Percentiles rank a stretch among this genome's conserved stretches.
Conservation (phyloP, 2,329 filamentous ascomycete genomes). For the Alternaria arbusti region DNA sequence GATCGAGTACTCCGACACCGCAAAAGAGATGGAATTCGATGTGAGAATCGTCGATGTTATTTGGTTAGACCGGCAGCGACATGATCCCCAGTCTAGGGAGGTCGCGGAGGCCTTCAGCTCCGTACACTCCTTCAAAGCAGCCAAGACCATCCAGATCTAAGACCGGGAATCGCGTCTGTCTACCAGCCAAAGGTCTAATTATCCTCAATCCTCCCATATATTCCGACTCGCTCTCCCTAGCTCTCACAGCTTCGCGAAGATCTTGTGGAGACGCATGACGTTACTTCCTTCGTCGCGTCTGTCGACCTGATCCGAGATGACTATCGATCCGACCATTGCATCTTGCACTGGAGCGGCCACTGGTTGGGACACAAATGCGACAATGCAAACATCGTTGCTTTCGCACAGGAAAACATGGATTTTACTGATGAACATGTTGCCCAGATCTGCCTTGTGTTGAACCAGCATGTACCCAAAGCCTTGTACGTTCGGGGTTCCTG, state of each 20-base stretch:
- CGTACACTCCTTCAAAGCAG: not conserved
- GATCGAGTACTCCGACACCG: not conserved
- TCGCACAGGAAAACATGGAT: constrained; percentile 21
- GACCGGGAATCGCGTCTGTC: not conserved
- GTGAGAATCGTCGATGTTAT: not conserved
- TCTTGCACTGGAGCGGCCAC: not conserved
- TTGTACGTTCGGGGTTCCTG: constrained; percentile 24
- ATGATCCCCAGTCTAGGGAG: not conserved
- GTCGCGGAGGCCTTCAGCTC: not conserved
- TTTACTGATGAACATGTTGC: constrained; percentile 24
- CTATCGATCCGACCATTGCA: not conserved
- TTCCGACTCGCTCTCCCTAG: not conserved
- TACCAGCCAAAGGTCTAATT: not conserved
- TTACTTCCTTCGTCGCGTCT: not conserved
- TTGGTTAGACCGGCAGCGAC: not conserved
- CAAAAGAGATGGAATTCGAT: not conserved
- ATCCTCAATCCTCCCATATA: not conserved
- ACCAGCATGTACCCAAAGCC: constrained; percentile 28
- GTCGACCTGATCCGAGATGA: not conserved
- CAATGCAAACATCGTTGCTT: constrained; percentile 13
- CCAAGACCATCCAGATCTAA: not conserved
- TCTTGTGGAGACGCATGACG: constrained; percentile 5
- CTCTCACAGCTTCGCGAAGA: constrained; percentile 3
- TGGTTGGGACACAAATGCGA: constrained; percentile 20
- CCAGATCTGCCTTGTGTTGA: constrained; percentile 25